Evolutionary conservation across 139 green algal species (phyloP), one percentile per base, ranked within the genome.

Genomic region (Micromonas commoda): DNA sequence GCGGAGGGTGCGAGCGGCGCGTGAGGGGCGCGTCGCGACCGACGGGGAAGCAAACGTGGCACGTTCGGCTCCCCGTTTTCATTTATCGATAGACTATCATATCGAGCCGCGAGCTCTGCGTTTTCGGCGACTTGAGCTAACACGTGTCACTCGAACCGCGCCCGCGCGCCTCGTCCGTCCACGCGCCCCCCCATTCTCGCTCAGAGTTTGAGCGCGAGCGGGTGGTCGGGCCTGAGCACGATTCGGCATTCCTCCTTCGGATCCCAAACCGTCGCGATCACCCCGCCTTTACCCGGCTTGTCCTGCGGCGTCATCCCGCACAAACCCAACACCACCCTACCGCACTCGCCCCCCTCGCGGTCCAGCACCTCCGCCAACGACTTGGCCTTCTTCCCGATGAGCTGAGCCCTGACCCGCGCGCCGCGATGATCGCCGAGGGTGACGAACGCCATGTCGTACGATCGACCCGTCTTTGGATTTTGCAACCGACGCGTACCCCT

Each of bases 361-460:
- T 75, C 68, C 33, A 75, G 61, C 19, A 37, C 68, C 37, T 23
- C 2, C 19, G 68, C 68, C 37, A 19, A 26, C 19, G 21, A 6
- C 37, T 32, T 60, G 0, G 68, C 68, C 5, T 6, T 32, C 20
- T 32, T 60, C 3, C 68, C 68, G 29, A 75, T 61, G 20, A 75
- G 20, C 29, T 75, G 68, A 35, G 33, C 68, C 1, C 68, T 35
- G n/a, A 75, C 9, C 29, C 53, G 24, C 4, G 29, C 37, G 1
- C 68, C 68, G 37, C 6, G 21, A 21, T 75, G 37, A 32, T 75
- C 38, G 23, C 23, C 33, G 1, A 75, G 35, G 1, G 68, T 75
- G 68, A 75, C 19, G 68, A 75, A 75, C n/a, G 34, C 21, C 68
- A 75, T 75, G 37, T 75, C 68, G 33, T 61, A 75, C 35, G 21